These are phyloP conservation scores for Pseudogymnoascus sp. DNA, from an alignment of 2,329 filamentous ascomycete genomes.

Conservation along the genomic window DNA sequence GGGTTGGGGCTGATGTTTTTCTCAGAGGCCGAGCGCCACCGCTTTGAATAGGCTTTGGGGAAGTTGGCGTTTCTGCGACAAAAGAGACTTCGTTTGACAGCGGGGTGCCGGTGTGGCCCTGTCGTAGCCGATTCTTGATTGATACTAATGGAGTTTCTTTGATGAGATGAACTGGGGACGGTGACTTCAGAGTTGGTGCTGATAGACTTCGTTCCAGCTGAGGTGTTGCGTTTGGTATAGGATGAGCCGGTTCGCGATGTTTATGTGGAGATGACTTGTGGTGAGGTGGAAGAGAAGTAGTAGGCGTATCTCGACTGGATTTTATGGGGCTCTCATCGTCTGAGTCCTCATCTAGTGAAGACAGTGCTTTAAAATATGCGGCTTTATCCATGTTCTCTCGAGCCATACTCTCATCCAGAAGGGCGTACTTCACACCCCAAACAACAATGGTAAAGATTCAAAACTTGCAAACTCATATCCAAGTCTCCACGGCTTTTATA, in stretches of 20 bases:
- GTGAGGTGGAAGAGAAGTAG: conserved; percentile 30
- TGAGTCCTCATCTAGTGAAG: conserved; percentile 22
- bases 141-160: conserved; percentile 10
- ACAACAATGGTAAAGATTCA: not conserved
- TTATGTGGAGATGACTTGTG: conserved; percentile 27
- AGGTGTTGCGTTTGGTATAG: not conserved
- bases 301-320: not conserved
- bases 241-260: conserved; percentile 26
- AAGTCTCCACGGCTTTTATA: not conserved
- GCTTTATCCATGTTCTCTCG: conserved; percentile 7
- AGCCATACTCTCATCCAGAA: not conserved
- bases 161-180: not conserved
- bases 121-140: not conserved
- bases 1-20: conserved; percentile 18
- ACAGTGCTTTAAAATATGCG: conserved; percentile 22
- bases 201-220: conserved; percentile 4
- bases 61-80: conserved; percentile 12
- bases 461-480: not conserved
- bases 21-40: conserved; percentile 16
- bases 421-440: not conserved
- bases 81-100: conserved; percentile 8
- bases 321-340: conserved; percentile 21
- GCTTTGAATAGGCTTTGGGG: conserved; percentile 22
- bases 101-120: not conserved
- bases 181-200: conserved; percentile 8